A percentile compares a stretch with the other conserved stretches of the same genome.
Conservation (phyloP, 257 asterid species). For the Gentiana dahurica region DNA sequence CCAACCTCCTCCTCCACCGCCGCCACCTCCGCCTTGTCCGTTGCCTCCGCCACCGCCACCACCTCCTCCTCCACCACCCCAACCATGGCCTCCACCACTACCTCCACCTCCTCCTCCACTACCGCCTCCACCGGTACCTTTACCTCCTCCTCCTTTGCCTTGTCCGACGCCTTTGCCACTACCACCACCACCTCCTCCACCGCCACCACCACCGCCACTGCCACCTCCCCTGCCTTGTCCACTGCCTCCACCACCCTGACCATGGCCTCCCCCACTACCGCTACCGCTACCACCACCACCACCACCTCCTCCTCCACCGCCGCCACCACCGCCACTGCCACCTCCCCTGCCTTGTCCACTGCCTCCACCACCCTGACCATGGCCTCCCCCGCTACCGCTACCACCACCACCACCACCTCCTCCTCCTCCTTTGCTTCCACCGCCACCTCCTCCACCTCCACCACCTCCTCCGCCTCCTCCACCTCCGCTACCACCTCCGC, state of each 20-base stretch:
- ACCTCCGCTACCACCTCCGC: constrained; percentile 10
- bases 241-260: constrained; percentile 2
- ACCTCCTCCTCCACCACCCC: neutral
- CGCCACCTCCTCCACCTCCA: constrained; percentile 7
- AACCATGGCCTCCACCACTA: neutral
- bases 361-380: neutral
- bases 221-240: constrained; percentile 5
- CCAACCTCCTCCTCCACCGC: neutral
- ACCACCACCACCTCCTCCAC: constrained; percentile 7
- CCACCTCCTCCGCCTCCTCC: constrained; percentile 17
- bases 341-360: constrained; percentile 7
- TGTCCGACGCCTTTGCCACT: neutral
- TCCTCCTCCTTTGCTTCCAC: constrained; percentile 7
- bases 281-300: neutral
- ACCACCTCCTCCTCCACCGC: constrained; percentile 10
- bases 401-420: constrained; percentile 18
- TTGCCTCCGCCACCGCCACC: neutral
- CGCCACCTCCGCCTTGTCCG: neutral
- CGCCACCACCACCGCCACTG: constrained; percentile 2
- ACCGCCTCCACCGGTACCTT: neutral
- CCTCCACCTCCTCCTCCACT: neutral
- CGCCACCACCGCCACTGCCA: constrained; percentile 4
- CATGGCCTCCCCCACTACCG: constrained; percentile 2
- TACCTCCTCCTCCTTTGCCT: neutral
- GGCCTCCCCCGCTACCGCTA: constrained; percentile 13